Percentiles rank a stretch among this genome's conserved stretches.
phyloP scores from a whole-genome alignment of 345 rosid genomes.

The Populus alba region DNA sequence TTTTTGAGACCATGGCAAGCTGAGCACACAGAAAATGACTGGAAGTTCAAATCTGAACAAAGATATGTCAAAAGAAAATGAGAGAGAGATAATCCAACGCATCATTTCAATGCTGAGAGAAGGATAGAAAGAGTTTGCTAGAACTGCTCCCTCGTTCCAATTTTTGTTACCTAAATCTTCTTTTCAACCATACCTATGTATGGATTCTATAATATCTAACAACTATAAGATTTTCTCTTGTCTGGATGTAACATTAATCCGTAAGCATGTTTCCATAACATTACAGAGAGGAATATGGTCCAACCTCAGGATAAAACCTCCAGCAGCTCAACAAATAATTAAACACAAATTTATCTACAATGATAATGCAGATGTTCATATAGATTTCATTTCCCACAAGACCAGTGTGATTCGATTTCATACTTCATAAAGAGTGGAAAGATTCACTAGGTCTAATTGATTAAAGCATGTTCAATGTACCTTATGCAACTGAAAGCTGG shows the following conservation, averaged over 20 bases:
- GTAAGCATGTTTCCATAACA: neutral
- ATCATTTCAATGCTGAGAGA: neutral
- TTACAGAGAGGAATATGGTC: neutral
- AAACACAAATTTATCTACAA: neutral
- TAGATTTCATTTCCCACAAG: neutral
- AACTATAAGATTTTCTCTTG: neutral
- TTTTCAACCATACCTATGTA: no score
- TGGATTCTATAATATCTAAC: neutral
- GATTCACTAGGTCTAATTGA: neutral
- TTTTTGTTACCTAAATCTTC: neutral
- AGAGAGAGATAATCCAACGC: neutral
- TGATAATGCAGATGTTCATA: neutral
- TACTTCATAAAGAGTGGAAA: neutral
- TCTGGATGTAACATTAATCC: neutral
- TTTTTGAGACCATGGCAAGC: conserved; percentile 57
- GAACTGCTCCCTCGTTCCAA: neutral
- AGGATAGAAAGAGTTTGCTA: neutral
- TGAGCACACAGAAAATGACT: conserved; percentile 16
- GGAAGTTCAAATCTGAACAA: neutral
- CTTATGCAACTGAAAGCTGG: conserved; percentile 57
- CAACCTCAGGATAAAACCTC: neutral
- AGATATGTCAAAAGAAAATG: neutral
- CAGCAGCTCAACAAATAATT: neutral
- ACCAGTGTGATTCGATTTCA: neutral
- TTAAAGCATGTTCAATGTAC: conserved; percentile 15